Evolutionary conservation across 192 early-diverging fungal species (phyloP), one percentile per base, ranked within the genome.

Genomic region (Cladochytrium replicatum): DNA sequence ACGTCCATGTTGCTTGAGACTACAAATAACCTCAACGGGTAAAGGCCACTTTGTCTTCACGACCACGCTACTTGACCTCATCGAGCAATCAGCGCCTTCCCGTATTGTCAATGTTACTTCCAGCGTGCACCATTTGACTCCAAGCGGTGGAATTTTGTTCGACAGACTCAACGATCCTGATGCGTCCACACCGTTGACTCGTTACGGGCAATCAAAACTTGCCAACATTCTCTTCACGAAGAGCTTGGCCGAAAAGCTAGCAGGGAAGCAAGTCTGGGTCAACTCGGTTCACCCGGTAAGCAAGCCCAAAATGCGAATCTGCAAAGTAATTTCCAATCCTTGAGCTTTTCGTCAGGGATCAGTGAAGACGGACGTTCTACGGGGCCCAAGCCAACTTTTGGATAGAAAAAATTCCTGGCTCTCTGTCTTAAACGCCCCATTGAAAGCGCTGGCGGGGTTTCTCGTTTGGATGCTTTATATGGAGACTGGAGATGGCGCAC

Each of bases 171-270:
- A 67, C 13, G 28, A 63, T 43, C 40, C 48, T 17, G 46, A 69
- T 31, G 48, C 31, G 17, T 66, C 67, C 11, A 45, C 48, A 1
- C 32, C 59, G 2, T 46, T 46, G n/a, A 28, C 41, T 8, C 31
- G 50, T 32, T 80, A 81, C 54, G 67, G 61, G 17, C 52, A 66
- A 11, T 60, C 65, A 5, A 84, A 84, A 61, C 57, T 79, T 50
- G 64, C 72, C 43, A 78, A 74, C 32, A 56, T 73, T 21, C 59
- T 74, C 13, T 81, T 76, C 55, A 49, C 66, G 0, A 63, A 57
- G 11, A 58, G 67, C 15, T 59, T 84, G 6, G 63, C 67, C 29
- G 52, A 59, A 0, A 37, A 57, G 29, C 29, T 66, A 1, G 41
- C 43, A 9, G 57, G 40, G 2, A 19, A 4, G 6, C 44, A 63